phyloP scores from a whole-genome alignment of 139 green algal genomes.

The Chlorella sp. region DNA sequence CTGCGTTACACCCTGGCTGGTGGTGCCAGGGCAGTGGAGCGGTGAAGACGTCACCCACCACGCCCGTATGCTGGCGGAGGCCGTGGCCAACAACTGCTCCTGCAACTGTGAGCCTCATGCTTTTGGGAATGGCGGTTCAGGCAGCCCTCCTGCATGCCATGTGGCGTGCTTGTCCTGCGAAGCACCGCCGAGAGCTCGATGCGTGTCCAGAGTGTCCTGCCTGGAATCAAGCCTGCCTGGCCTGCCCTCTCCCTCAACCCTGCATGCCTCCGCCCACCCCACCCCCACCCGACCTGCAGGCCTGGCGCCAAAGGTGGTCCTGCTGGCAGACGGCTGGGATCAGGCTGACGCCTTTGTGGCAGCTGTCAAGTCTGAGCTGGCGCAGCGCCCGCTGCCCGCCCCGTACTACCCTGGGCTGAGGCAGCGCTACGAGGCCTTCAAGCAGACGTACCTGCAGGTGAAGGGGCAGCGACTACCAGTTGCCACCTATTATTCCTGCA shows the following conservation, averaged over 20 bases:
- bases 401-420: conserved; percentile 57
- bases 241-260: no score
- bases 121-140: no score
- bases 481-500: not conserved
- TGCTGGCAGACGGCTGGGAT: conserved; percentile 47
- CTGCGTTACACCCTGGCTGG: conserved; percentile 87
- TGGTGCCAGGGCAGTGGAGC: conserved; percentile 72
- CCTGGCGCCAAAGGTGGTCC: conserved; percentile 43
- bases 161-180: no score
- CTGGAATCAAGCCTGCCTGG: no score
- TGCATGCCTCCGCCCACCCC: not conserved
- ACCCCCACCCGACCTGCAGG: not conserved
- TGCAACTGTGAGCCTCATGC: conserved; percentile 43
- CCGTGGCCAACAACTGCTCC: conserved; percentile 32
- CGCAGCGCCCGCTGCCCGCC: conserved; percentile 2
- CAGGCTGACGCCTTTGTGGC: conserved; percentile 45
- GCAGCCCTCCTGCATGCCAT: no score
- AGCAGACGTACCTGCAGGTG: conserved; percentile 36
- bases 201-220: no score
- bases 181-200: no score
- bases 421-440: conserved; percentile 42
- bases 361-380: conserved; percentile 30
- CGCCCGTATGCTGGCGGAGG: conserved; percentile 61
- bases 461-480: not conserved
- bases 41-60: conserved; percentile 75